phyloP scores from a whole-genome alignment of 2,329 filamentous ascomycete genomes.

The Amauroascus niger region DNA sequence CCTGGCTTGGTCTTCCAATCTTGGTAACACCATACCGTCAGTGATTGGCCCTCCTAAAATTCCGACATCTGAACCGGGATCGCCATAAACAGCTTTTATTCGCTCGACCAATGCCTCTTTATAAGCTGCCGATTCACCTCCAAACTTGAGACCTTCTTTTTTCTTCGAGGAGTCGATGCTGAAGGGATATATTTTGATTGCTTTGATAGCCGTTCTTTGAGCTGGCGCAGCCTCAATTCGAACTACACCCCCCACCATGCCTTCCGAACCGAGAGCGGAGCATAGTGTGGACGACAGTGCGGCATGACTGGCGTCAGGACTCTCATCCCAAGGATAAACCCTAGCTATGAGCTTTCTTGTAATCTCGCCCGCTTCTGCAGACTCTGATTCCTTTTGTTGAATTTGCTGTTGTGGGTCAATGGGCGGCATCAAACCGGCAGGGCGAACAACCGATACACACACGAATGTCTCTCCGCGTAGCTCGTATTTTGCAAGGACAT shows the following conservation, averaged over 20 bases:
- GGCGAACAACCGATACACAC: conserved; percentile 74
- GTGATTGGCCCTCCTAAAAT: conserved; percentile 77
- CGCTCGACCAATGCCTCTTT: conserved; percentile 63
- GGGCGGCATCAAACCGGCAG: conserved; percentile 62
- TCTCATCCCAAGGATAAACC: conserved; percentile 70
- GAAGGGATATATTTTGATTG: conserved; percentile 76
- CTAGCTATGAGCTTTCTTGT: conserved; percentile 65
- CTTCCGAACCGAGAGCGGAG: conserved; percentile 58
- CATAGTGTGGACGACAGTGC: conserved; percentile 72
- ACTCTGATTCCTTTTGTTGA: conserved; percentile 55
- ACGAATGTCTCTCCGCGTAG: conserved; percentile 70
- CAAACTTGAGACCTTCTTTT: conserved; percentile 66
- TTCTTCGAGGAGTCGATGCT: conserved; percentile 46
- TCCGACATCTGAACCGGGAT: conserved; percentile 46
- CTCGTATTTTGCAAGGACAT: conserved; percentile 60
- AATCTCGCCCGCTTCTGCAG: conserved; percentile 47
- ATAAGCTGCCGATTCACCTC: conserved; percentile 74
- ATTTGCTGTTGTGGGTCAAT: conserved; percentile 59
- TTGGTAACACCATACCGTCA: conserved; percentile 71
- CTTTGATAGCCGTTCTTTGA: conserved; percentile 53
- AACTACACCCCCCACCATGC: conserved; percentile 74
- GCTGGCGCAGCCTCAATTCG: conserved; percentile 74
- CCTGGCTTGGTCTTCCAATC: conserved; percentile 46
- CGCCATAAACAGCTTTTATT: conserved; percentile 62
- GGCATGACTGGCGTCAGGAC: conserved; percentile 68